A percentile compares a stretch with the other conserved stretches of the same genome.
Evolutionary conservation across 257 asterid species (phyloP).

Genomic region (Sherardia arvensis): DNA sequence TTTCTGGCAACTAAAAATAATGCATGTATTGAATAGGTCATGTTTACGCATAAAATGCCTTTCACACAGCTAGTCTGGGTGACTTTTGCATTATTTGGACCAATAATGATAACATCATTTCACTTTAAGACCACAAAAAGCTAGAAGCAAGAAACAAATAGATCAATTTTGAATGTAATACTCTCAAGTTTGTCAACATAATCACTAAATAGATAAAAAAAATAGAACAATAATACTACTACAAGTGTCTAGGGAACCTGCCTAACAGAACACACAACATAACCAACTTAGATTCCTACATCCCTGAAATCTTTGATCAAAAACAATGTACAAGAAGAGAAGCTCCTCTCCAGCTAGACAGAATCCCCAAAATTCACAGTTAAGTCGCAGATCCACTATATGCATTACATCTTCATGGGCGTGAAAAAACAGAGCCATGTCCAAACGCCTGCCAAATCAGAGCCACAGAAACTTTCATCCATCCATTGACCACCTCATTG

Average conservation of each 20-base stretch:
- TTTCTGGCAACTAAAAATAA: background rate
- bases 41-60: background rate
- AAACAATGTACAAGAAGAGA: constrained; percentile 57
- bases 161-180: background rate
- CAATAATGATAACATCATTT: background rate
- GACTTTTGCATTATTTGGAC: background rate
- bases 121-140: background rate
- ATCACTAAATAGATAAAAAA: constrained; percentile 6
- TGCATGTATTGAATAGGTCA: background rate
- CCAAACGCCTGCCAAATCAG: constrained; percentile 14
- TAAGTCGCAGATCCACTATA: constrained; percentile 26
- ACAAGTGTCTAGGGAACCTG: constrained; percentile 16
- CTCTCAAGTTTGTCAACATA: background rate
- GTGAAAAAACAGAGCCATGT: constrained; percentile 22
- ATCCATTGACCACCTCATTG: too few relatives aligned
- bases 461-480: constrained; percentile 7
- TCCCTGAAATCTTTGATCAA: constrained; percentile 20
- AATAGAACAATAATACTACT: constrained; percentile 4
- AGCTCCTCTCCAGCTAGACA: constrained; percentile 27
- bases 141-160: background rate
- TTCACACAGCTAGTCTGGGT: background rate
- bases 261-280: constrained; percentile 24
- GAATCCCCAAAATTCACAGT: constrained; percentile 18
- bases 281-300: constrained; percentile 21
- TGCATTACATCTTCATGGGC: constrained; percentile 28